A percentile compares a stretch with the other conserved stretches of the same genome.
phyloP scores from a whole-genome alignment of 371 early-diverging fungal species.

The Syncephalastrum contaminatum region DNA sequence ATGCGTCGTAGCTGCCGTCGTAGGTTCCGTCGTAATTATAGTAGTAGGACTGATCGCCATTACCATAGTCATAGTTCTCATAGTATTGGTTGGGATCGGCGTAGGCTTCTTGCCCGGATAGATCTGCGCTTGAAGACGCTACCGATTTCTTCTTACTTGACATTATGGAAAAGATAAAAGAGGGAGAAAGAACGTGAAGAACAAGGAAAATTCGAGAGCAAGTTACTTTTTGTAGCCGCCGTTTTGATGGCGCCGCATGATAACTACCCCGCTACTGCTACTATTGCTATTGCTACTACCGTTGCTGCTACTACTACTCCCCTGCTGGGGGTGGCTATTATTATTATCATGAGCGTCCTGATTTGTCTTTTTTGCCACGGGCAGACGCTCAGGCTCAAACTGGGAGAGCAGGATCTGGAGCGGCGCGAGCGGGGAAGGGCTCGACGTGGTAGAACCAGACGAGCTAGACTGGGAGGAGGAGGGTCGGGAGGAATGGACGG shows the following conservation, averaged over 20 bases:
- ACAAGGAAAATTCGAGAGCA: background rate
- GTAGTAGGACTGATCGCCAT: constrained; percentile 12
- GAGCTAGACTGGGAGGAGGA: too few species aligned
- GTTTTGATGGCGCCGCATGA: background rate
- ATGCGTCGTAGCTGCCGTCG: constrained; percentile 17
- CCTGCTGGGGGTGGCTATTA: too few species aligned
- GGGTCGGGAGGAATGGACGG: too few species aligned
- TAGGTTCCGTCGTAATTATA: constrained; percentile 16
- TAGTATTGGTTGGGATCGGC: constrained; percentile 23
- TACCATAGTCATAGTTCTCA: constrained; percentile 32
- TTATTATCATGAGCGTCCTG: too few species aligned
- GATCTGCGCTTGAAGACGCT: too few species aligned
- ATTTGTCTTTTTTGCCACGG: too few species aligned
- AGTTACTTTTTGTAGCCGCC: constrained; percentile 1
- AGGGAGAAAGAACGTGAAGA: background rate
- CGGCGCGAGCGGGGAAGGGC: constrained; percentile 6
- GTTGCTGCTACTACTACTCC: too few species aligned
- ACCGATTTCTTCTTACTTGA: too few species aligned
- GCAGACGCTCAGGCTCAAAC: constrained; percentile 4
- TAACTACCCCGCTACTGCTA: constrained; percentile 1
- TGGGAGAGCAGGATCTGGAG: constrained; percentile 6
- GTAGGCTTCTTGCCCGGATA: background rate
- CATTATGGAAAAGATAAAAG: background rate
- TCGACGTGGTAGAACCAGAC: background rate
- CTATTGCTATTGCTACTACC: too few species aligned